A percentile compares a stretch with the other conserved stretches of the same genome.
These are phyloP conservation scores for Zea luxurians DNA, from an alignment of 176 grass and related monocot species.

Conservation along the genomic window DNA sequence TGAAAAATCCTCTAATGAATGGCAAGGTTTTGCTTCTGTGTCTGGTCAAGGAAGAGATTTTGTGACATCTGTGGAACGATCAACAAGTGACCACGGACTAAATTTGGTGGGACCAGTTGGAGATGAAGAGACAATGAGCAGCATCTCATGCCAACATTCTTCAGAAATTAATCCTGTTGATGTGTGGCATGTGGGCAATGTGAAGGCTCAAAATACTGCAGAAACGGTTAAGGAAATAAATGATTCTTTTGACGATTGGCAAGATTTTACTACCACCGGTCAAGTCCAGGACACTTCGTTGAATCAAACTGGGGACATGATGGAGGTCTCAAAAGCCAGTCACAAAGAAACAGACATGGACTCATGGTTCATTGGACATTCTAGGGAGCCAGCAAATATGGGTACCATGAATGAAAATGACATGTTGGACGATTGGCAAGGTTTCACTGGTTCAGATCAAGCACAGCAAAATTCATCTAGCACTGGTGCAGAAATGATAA, in stretches of 20 bases:
- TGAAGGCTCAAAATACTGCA: constrained; percentile 15
- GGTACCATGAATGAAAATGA: constrained; percentile 34
- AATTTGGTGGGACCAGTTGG: constrained; percentile 33
- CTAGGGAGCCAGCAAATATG: constrained; percentile 23
- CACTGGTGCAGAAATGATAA: constrained; percentile 26
- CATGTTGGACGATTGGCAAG: constrained; percentile 54
- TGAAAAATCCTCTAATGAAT: constrained; percentile 51
- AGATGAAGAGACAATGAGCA: constrained; percentile 33
- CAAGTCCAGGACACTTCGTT: constrained; percentile 32
- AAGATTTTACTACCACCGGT: constrained; percentile 57
- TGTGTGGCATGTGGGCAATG: constrained; percentile 46
- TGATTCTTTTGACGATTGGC: constrained; percentile 58
- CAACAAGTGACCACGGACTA: background rate
- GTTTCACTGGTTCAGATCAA: constrained; percentile 51
- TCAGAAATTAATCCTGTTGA: constrained; percentile 49
- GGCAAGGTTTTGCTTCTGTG: constrained; percentile 59
- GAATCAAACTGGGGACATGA: constrained; percentile 31
- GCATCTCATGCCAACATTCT: constrained; percentile 32
- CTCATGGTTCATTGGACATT: constrained; percentile 50
- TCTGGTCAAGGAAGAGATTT: constrained; percentile 50
- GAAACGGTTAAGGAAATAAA: constrained; percentile 46
- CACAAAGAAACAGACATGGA: constrained; percentile 43
- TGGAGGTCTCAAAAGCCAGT: constrained; percentile 23
- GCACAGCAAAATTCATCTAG: constrained; percentile 39
- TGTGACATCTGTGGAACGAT: constrained; percentile 15